These are phyloP conservation scores for Begonia peltatifolia DNA, from an alignment of 306 rosid species.

Conservation along the genomic window DNA sequence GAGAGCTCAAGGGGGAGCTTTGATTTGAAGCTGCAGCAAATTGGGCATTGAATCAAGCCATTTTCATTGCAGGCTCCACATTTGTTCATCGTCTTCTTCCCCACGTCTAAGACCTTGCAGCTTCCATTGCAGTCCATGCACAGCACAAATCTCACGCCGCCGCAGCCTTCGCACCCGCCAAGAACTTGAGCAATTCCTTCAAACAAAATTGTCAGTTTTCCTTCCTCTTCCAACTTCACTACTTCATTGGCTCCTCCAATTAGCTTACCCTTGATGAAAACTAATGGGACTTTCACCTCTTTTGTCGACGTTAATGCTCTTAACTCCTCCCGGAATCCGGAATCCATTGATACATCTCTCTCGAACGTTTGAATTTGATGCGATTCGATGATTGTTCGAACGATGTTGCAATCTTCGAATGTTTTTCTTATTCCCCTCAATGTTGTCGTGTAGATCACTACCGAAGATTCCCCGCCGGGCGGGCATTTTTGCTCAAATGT, in stretches of 20 bases:
- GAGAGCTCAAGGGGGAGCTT: too few relatives aligned
- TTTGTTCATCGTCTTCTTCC: slow-evolving; percentile 34
- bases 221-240: slow-evolving; percentile 78
- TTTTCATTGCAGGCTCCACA: slow-evolving; percentile 81
- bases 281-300: slow-evolving; percentile 56
- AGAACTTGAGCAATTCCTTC: slow-evolving; percentile 45
- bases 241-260: slow-evolving; percentile 70
- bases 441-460: slow-evolving; percentile 73
- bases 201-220: slow-evolving; percentile 37
- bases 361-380: slow-evolving; percentile 35
- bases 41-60: slow-evolving; percentile 67
- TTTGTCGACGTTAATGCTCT: slow-evolving; percentile 42
- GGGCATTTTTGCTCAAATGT: slow-evolving; percentile 47
- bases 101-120: slow-evolving; percentile 62
- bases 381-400: slow-evolving; percentile 50
- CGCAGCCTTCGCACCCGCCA: slow-evolving; percentile 63
- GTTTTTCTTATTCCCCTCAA: slow-evolving; percentile 87
- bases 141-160: slow-evolving; percentile 71
- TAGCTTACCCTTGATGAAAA: slow-evolving; percentile 67
- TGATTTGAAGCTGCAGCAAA: slow-evolving; percentile 23
- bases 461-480: slow-evolving; percentile 51
- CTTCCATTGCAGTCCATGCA: slow-evolving; percentile 70
- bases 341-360: slow-evolving; percentile 89
- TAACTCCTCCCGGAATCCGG: slow-evolving; percentile 75
- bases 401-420: slow-evolving; percentile 73